Percentiles rank a stretch among this genome's conserved stretches.
Evolutionary conservation across 2,329 filamentous ascomycete genomes (phyloP).

Genomic region (Pseudocercospora fuligena): DNA sequence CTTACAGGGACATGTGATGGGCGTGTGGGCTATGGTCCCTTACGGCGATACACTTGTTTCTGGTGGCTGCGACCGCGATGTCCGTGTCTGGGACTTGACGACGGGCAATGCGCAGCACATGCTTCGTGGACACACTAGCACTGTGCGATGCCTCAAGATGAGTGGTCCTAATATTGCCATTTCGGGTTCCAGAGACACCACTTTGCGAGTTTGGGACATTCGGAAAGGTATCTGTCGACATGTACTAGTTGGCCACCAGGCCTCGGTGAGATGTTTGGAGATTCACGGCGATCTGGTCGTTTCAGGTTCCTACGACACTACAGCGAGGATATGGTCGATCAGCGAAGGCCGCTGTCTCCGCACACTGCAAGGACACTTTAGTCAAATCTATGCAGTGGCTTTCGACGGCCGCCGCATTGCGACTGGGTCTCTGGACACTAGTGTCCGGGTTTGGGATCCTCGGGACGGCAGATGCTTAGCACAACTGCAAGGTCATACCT

Average conservation of each 20-base stretch:
- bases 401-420: conserved; percentile 94
- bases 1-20: conserved; percentile 95
- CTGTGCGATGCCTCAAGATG: conserved; percentile 97
- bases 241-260: conserved; percentile 91
- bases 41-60: conserved; percentile 96
- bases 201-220: conserved; percentile 93
- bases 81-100: conserved; percentile 93
- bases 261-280: conserved; percentile 91
- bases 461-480: conserved; percentile 71
- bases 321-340: conserved; percentile 96
- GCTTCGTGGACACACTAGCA: conserved; percentile 92
- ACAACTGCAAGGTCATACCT: conserved; percentile 94
- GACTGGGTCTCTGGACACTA: conserved; percentile 94
- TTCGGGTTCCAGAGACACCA: conserved; percentile 93
- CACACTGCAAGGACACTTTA: conserved; percentile 92
- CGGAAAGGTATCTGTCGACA: conserved; percentile 85
- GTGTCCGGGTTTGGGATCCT: conserved; percentile 90
- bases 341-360: conserved; percentile 91
- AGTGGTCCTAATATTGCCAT: conserved; percentile 92
- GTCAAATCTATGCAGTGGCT: conserved; percentile 97
- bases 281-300: conserved; percentile 96
- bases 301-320: conserved; percentile 98
- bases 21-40: conserved; percentile 99
- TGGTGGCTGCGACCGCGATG: conserved; percentile 94
- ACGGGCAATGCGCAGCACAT: conserved; percentile 81